These are phyloP conservation scores for Apiospora marii DNA, from an alignment of 2,329 filamentous ascomycete species.

Conservation along the genomic window DNA sequence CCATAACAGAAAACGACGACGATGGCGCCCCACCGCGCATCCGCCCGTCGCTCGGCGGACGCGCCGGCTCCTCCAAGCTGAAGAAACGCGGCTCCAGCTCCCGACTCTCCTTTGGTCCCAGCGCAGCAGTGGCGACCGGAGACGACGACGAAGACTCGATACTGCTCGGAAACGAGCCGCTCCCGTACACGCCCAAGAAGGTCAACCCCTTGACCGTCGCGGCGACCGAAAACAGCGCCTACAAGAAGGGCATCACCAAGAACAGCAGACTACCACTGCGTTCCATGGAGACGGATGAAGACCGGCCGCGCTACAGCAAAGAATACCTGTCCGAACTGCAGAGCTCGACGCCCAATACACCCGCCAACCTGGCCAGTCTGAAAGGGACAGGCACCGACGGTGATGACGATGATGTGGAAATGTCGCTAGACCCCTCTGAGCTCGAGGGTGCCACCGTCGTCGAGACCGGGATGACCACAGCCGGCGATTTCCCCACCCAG, in stretches of 20 bases:
- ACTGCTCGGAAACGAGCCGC: constrained; percentile 44
- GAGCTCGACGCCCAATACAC: constrained; percentile 84
- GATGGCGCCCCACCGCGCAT: constrained; percentile 58
- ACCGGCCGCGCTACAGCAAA: constrained; percentile 82
- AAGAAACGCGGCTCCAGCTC: constrained; percentile 74
- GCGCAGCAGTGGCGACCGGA: constrained; percentile 62
- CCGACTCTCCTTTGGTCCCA: constrained; percentile 78
- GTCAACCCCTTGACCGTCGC: constrained; percentile 65
- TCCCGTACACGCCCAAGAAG: constrained; percentile 67
- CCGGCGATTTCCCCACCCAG: constrained; percentile 42
- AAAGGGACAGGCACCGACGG: constrained; percentile 42
- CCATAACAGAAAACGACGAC: constrained; percentile 48
- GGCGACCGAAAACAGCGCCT: constrained; percentile 72
- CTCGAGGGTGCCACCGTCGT: constrained; percentile 72
- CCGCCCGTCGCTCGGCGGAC: constrained; percentile 51
- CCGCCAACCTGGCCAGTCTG: constrained; percentile 64
- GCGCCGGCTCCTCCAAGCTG: constrained; percentile 59
- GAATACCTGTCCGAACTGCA: constrained; percentile 88
- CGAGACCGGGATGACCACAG: constrained; percentile 50
- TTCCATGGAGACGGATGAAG: constrained; percentile 66
- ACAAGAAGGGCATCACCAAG: constrained; percentile 58
- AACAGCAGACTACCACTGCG: constrained; percentile 64
- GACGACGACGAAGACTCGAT: constrained; percentile 55
- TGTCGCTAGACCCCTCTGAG: constrained; percentile 66
- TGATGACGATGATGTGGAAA: constrained; percentile 56